Conservation (phyloP, 2,329 filamentous ascomycete species). For the Septoria linicola region DNA sequence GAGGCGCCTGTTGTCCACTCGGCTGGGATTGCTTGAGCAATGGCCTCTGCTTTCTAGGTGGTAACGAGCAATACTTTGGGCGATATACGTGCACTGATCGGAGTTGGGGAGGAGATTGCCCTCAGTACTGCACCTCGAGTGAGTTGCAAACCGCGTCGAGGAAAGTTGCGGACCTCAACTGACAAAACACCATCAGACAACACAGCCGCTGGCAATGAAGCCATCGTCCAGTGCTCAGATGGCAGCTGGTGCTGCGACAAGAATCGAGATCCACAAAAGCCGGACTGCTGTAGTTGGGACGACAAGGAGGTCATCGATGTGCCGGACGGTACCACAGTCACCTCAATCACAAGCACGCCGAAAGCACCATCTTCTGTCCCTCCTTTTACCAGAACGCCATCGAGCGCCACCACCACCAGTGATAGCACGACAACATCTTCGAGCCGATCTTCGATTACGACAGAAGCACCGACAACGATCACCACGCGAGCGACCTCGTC, state of each 20-base stretch:
- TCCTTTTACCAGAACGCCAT: not conserved
- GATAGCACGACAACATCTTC: not conserved
- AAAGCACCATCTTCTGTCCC: conserved; percentile 11
- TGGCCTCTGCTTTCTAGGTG: conserved; percentile 36
- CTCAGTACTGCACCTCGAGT: conserved; percentile 34
- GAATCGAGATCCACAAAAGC: conserved; percentile 20
- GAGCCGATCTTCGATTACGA: not conserved
- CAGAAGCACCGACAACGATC: conserved; percentile 1
- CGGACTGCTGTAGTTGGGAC: conserved; percentile 24
- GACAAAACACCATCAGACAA: conserved; percentile 13
- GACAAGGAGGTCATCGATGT: conserved; percentile 25
- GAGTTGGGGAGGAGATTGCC: conserved; percentile 34
- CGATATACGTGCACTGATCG: conserved; percentile 40
- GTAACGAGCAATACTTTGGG: conserved; percentile 29
- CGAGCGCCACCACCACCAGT: conserved; percentile 1
- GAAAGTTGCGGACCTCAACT: not conserved
- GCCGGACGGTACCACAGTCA: conserved; percentile 15
- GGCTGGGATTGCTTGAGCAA: conserved; percentile 39
- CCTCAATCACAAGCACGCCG: conserved; percentile 25
- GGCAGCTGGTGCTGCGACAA: conserved; percentile 38
- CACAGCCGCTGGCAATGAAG: conserved; percentile 35
- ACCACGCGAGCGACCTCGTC: conserved; percentile 6
- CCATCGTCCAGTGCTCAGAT: conserved; percentile 32
- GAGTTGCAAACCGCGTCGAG: conserved; percentile 7
- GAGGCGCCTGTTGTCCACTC: conserved; percentile 38